Base-by-base conservation (phyloP, 2,329 filamentous ascomycete species). In the Aspergillus sp. region DNA sequence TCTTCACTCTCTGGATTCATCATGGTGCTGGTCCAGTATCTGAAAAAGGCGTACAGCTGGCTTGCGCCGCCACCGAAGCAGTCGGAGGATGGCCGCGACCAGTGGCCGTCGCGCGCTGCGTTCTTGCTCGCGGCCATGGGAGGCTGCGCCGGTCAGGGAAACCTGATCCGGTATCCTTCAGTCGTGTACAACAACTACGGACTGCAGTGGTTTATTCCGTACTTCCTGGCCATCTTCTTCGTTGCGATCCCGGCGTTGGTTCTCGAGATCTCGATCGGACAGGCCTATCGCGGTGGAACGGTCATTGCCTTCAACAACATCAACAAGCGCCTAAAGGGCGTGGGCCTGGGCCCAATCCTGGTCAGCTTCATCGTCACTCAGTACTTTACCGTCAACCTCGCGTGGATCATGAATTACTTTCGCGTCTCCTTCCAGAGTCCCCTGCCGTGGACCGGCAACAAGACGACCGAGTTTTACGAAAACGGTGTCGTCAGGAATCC, bases 361-460 rank as follows among this genome's bases (percentile, higher is more conserved):
- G 79, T 86, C 55, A 81, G 82, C 56, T 83, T 84, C 57, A 75
- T 86, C 34, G 83, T 86, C n/a, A 82, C 81, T 0, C 82, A 83
- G 4, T 87, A 87, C 68, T 87, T 86, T 54, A 83, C 82, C 3
- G 81, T 84, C 62, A 86, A 84, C 56, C 69, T 86, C 22, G 82
- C 83, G 1, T 86, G 84, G 84, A 85, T 86, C 60, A 85, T 86
- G 83, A 80, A 77, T 62, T 87, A 86, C 67, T 87, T 87, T 63
- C 81, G 84, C 5, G 77, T 83, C 62, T 85, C 83, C 2, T 87
- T 87, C 68, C 78, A 72, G 3, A 85, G 78, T 51, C 84, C 84
- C 0, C 70, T 87, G 11, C 84, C 85, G 0, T 87, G 85, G 85
- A 28, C 25, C 4, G 25, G 25, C 4, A 76, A 80, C 25, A 77